A percentile compares a stretch with the other conserved stretches of the same genome.
phyloP scores from a whole-genome alignment of 2,329 filamentous ascomycete genomes.

The Cytospora mali region DNA sequence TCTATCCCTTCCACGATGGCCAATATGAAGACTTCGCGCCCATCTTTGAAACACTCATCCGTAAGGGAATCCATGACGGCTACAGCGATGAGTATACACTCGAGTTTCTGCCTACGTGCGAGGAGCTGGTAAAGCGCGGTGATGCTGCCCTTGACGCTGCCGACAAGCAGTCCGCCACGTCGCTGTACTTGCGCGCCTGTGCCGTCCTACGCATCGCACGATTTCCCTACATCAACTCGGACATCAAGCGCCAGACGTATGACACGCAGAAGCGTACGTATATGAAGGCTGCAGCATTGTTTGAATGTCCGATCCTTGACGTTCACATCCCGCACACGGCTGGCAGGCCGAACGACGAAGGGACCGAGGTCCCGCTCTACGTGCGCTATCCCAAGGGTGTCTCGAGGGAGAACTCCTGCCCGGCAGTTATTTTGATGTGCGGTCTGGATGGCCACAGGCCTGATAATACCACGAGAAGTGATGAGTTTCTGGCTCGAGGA shows the following conservation, averaged over 20 bases:
- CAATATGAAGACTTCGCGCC: conserved; percentile 69
- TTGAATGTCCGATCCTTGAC: conserved; percentile 63
- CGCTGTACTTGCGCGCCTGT: conserved; percentile 65
- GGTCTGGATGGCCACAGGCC: conserved; percentile 55
- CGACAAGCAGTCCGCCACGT: conserved; percentile 56
- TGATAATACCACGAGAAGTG: conserved; percentile 61
- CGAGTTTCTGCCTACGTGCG: conserved; percentile 63
- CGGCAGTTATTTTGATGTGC: conserved; percentile 60
- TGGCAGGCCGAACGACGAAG: conserved; percentile 50
- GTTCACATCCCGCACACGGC: conserved; percentile 62
- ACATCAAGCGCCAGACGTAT: conserved; percentile 64
- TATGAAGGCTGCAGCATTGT: conserved; percentile 56
- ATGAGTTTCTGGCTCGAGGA: conserved; percentile 64
- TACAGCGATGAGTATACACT: conserved; percentile 67
- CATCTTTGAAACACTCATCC: conserved; percentile 64
- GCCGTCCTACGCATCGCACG: conserved; percentile 74
- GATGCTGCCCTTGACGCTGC: conserved; percentile 51
- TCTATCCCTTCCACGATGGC: conserved; percentile 72
- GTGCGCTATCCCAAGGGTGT: conserved; percentile 57
- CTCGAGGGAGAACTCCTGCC: conserved; percentile 37
- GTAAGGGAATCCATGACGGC: conserved; percentile 64
- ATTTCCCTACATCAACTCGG: conserved; percentile 61
- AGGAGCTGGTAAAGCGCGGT: conserved; percentile 57
- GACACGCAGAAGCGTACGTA: conserved; percentile 65
- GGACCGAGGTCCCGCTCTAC: conserved; percentile 63